Conservation (phyloP, 1,284 basidiomycete genomes). For the Marasmius tenuissimus region DNA sequence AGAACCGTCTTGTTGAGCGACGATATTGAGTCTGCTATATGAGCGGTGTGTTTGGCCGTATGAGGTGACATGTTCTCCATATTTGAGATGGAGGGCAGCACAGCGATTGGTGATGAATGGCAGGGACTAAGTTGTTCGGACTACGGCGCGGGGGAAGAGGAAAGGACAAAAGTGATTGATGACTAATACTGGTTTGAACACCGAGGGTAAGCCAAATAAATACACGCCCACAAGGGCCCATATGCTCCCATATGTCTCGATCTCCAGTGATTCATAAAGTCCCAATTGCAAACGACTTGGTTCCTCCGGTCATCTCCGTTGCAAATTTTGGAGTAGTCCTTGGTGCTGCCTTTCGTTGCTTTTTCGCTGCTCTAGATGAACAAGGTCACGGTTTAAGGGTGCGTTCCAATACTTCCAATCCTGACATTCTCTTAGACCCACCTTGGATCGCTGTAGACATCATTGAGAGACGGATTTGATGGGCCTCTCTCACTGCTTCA, state of each 20-base stretch:
- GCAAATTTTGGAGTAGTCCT: background rate
- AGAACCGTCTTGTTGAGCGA: background rate
- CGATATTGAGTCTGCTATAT: background rate
- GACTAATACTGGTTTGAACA: background rate
- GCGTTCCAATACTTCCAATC: background rate
- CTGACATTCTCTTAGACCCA: background rate
- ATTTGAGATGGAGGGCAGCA: background rate
- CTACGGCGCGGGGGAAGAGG: background rate
- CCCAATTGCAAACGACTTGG: too few species aligned
- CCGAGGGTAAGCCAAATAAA: background rate
- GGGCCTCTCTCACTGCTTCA: background rate
- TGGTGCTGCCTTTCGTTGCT: too few species aligned
- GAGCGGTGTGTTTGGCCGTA: background rate
- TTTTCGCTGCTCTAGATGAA: background rate
- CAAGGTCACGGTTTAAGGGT: background rate
- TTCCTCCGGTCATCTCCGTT: conserved; percentile 3
- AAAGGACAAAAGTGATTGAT: background rate
- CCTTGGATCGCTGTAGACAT: background rate
- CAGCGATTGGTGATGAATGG: too few species aligned
- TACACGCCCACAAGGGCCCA: background rate
- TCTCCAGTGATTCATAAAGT: too few species aligned
- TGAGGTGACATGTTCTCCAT: background rate
- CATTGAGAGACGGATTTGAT: background rate
- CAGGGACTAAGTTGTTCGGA: too few species aligned
- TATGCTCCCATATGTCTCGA: background rate